Conservation (phyloP, 2,329 filamentous ascomycete species). For the Ramichloridium luteum region DNA sequence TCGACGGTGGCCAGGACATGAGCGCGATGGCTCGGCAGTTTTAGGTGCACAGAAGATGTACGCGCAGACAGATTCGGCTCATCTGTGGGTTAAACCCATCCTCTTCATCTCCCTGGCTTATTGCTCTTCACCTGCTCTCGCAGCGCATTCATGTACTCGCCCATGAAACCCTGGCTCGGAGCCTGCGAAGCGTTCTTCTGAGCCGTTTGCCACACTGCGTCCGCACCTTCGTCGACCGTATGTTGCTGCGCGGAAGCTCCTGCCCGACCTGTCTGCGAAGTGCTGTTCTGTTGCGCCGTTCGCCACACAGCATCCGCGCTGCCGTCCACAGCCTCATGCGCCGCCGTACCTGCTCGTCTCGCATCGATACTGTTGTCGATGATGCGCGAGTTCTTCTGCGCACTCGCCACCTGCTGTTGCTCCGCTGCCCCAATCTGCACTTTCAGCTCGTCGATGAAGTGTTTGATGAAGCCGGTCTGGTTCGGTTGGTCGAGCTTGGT, state of each 20-base stretch:
- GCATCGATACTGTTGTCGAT: constrained; percentile 14
- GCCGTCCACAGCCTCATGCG: constrained; percentile 5
- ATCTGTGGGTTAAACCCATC: too few relatives aligned
- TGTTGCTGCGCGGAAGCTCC: too few relatives aligned
- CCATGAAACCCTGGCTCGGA: constrained; percentile 17
- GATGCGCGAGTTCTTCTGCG: constrained; percentile 9
- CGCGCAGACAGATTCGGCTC: too few relatives aligned
- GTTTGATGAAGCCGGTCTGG: constrained; percentile 31
- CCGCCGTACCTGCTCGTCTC: constrained; percentile 9
- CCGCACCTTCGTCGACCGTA: constrained; percentile 11
- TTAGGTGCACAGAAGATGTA: too few relatives aligned
- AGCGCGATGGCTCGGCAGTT: too few relatives aligned
- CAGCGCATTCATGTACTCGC: constrained; percentile 21
- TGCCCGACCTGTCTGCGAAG: too few relatives aligned
- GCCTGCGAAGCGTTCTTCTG: constrained; percentile 8
- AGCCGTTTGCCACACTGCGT: constrained; percentile 18
- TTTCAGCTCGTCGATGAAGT: constrained; percentile 42
- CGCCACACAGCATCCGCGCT: constrained; percentile 3
- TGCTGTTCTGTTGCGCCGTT: constrained; percentile 5
- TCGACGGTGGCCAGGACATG: too few relatives aligned
- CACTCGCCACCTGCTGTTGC: constrained; percentile 10
- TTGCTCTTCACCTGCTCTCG: constrained; percentile 19
- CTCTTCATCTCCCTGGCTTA: constrained; percentile 10
- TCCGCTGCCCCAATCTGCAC: constrained; percentile 20
- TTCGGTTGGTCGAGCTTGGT: constrained; percentile 32